Evolutionary conservation across 1,284 basidiomycete genomes (phyloP), one percentile per base, ranked within the genome.

Genomic region (Apiotrichum laibachii): DNA sequence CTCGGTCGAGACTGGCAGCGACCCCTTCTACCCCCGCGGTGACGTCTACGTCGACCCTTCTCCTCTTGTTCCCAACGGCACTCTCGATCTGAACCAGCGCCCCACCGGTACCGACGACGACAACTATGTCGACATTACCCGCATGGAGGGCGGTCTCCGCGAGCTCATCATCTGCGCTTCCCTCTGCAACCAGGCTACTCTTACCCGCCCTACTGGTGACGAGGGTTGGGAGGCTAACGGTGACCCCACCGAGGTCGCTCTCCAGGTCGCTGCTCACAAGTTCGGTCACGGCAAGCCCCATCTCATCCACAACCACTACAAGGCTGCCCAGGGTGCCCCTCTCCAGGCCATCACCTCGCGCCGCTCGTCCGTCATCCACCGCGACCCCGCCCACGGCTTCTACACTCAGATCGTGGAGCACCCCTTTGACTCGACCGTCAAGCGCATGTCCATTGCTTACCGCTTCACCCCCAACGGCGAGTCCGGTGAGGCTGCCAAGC

Each of bases 161-260:
- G 67, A 76, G 18, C 67, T 82, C 53, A 76, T 78, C 15, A 77
- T 79, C 49, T 78, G 80, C 61, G 78, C 80, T 21, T 71, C 76
- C 11, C 72, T 83, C 19, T 82, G 81, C 69, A 82, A 81, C 71
- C 77, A 79, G 63, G 81, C 81, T 13, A 80, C 77, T 2, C 71
- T 82, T 13, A 71, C 73, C 54, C 65, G 67, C 49, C 71, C 72
- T 31, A 63, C 66, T 13, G 73, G 66, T 10, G 73, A 66, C 42
- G 77, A 80, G 16, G 82, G 82, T 22, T 88, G 86, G 86, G 82
- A 83, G 43, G 84, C 85, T 0, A 84, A 84, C 48, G 87, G 87
- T 34, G 87, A 88, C 66, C 85, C 86, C 1, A 88, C 87, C 18
- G 84, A 85, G 68, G 80, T 84, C 39, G 85, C 85, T 0, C 80